phyloP scores from a whole-genome alignment of 176 grass and related monocot species.

The Oryza glumipatula region DNA sequence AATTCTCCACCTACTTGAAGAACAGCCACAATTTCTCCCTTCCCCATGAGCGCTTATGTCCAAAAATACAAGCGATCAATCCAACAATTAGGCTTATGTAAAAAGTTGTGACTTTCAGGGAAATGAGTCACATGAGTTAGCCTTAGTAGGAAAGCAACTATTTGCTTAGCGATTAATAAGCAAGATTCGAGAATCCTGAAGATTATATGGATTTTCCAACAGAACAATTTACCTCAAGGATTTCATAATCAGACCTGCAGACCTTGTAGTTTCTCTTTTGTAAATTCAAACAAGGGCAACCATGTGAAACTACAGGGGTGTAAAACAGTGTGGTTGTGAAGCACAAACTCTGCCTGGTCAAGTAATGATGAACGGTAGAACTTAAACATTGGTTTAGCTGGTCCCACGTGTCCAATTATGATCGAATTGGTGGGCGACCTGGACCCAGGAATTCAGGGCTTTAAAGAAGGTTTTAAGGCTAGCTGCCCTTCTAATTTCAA shows the following conservation, averaged over 20 bases:
- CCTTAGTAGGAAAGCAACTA: neutral
- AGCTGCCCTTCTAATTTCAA: neutral
- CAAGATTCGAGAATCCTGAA: neutral
- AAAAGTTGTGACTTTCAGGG: neutral
- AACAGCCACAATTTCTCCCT: conserved; percentile 75
- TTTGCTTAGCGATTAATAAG: neutral
- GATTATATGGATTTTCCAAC: neutral
- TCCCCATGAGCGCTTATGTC: conserved; percentile 53
- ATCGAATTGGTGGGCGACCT: neutral
- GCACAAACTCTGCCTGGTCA: neutral
- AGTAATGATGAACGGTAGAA: neutral
- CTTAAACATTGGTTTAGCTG: neutral
- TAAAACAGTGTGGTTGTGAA: neutral
- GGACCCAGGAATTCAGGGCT: neutral
- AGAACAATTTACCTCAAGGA: neutral
- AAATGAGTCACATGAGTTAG: neutral
- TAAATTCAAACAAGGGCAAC: neutral
- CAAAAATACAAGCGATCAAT: conserved; percentile 32
- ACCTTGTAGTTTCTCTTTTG: neutral
- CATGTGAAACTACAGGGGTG: neutral
- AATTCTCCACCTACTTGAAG: conserved; percentile 92
- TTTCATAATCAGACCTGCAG: neutral
- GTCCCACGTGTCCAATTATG: neutral
- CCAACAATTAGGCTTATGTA: conserved; percentile 10
- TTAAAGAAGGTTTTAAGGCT: neutral